A percentile compares a stretch with the other conserved stretches of the same genome.
phyloP scores from a whole-genome alignment of 2,329 filamentous ascomycete species.

The Madurella mycetomatis region DNA sequence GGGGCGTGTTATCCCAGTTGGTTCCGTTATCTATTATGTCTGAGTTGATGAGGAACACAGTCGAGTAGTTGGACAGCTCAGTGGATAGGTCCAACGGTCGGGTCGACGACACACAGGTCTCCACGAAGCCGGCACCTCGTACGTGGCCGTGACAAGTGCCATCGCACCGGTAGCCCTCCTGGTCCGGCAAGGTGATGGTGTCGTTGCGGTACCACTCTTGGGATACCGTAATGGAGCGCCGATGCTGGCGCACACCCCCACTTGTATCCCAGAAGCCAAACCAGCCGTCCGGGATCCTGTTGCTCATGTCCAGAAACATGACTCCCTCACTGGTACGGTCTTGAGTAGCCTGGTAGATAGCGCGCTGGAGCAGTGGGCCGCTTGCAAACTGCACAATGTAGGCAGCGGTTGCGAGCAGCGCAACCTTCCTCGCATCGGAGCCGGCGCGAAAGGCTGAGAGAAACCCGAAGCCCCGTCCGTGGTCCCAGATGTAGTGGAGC shows the following conservation, averaged over 20 bases:
- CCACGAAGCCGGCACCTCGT: slow-evolving; percentile 6
- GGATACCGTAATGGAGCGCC: not conserved
- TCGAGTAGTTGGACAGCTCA: not conserved
- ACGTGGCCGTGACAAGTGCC: slow-evolving; percentile 10
- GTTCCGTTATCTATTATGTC: not conserved
- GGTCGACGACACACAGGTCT: slow-evolving; percentile 1
- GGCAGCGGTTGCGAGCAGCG: slow-evolving; percentile 6
- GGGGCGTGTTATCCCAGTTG: not conserved
- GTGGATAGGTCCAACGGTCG: not conserved
- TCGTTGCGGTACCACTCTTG: slow-evolving; percentile 12
- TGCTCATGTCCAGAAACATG: slow-evolving; percentile 10
- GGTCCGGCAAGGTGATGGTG: not conserved
- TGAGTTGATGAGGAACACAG: slow-evolving; percentile 6
- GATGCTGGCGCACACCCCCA: not conserved
- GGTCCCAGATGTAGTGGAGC: slow-evolving; percentile 19
- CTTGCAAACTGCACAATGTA: slow-evolving; percentile 13
- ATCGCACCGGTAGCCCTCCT: not conserved
- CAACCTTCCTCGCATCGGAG: slow-evolving; percentile 9
- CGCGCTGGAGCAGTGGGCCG: slow-evolving; percentile 12
- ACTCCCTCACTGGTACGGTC: not conserved
- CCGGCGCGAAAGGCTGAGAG: slow-evolving; percentile 12
- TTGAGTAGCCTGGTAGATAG: slow-evolving; percentile 5
- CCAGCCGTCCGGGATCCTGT: slow-evolving; percentile 15
- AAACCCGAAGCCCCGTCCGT: slow-evolving; percentile 10
- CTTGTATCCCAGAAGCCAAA: slow-evolving; percentile 1